Percentiles rank a stretch among this genome's conserved stretches.
These are phyloP conservation scores for Glycyrrhiza uralensis DNA, from an alignment of 306 rosid species.

Conservation along the genomic window DNA sequence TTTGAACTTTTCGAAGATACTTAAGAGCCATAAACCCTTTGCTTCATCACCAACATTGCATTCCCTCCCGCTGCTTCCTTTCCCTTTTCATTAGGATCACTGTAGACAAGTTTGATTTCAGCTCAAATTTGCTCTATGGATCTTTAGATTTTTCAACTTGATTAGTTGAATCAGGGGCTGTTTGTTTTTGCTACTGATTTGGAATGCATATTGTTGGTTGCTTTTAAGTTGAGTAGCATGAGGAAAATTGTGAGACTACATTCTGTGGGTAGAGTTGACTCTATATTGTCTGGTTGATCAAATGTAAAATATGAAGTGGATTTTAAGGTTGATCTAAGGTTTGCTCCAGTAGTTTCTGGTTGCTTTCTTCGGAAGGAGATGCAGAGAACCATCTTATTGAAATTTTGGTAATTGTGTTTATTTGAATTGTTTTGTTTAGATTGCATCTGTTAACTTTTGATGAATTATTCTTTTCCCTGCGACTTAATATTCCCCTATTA, in stretches of 20 bases:
- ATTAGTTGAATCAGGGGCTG: constrained; percentile 13
- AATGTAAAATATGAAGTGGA: neutral
- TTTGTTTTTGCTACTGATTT: constrained; percentile 16
- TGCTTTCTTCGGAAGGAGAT: neutral
- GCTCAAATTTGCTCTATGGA: constrained; percentile 16
- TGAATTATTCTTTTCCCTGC: neutral
- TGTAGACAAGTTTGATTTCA: constrained; percentile 11
- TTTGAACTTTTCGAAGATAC: neutral
- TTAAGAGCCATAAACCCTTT: neutral
- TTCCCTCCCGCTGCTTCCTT: neutral
- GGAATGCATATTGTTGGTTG: neutral
- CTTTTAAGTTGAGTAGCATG: neutral
- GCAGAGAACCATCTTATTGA: neutral
- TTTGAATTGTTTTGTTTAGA: neutral
- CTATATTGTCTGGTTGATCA: neutral
- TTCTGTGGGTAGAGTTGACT: neutral
- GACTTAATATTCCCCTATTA: neutral
- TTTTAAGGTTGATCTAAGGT: neutral
- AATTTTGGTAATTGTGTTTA: neutral
- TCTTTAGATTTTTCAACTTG: constrained; percentile 16
- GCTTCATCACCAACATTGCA: neutral
- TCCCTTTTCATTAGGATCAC: neutral
- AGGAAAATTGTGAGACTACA: neutral
- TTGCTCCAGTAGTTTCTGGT: neutral
- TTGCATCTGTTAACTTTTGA: neutral